These are phyloP conservation scores for Aciculosporium take DNA, from an alignment of 2,329 filamentous ascomycete species.

Conservation along the genomic window DNA sequence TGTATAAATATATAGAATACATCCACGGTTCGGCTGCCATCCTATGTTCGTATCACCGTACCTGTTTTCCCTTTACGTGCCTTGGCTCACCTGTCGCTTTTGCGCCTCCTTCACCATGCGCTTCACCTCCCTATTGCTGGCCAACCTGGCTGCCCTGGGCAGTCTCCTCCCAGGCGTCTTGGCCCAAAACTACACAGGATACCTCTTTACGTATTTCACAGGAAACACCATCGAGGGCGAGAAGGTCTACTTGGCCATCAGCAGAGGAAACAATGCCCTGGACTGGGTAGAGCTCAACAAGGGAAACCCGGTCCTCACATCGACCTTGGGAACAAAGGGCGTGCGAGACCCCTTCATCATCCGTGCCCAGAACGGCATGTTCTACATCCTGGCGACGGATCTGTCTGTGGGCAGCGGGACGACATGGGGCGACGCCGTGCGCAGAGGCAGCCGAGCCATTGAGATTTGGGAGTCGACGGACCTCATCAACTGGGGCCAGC, in stretches of 20 bases:
- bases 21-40: no score
- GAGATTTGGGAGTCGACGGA: slow-evolving; percentile 1
- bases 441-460: background rate
- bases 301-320: background rate
- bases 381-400: slow-evolving; percentile 2
- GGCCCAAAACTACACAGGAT: no score
- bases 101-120: background rate
- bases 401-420: slow-evolving; percentile 2
- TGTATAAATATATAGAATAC: no score
- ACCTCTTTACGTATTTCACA: slow-evolving; percentile 1
- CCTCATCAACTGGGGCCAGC: background rate
- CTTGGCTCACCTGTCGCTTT: no score
- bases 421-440: background rate
- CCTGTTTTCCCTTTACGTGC: background rate
- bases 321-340: background rate
- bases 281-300: background rate
- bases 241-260: slow-evolving; percentile 1
- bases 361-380: slow-evolving; percentile 1
- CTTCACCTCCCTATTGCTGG: background rate
- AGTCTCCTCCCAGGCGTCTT: background rate
- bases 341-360: slow-evolving; percentile 2
- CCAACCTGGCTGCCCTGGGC: background rate
- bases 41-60: background rate
- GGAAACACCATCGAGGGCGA: slow-evolving; percentile 1
- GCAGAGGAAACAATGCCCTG: slow-evolving; percentile 1